These are phyloP conservation scores for Coniella lustricola DNA, from an alignment of 2,329 filamentous ascomycete genomes.

Conservation along the genomic window DNA sequence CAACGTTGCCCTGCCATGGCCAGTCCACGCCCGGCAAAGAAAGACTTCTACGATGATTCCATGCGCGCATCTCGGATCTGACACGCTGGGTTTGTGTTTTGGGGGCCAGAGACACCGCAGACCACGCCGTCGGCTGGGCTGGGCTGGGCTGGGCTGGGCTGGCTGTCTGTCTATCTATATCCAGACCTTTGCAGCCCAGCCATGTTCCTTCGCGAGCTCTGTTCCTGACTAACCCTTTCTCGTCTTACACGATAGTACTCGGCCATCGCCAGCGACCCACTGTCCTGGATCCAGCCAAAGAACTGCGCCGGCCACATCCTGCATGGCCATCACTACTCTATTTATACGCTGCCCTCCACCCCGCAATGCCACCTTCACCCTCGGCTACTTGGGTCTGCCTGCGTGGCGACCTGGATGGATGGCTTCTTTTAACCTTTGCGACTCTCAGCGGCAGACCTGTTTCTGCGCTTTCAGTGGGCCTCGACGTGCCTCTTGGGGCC, in stretches of 20 bases:
- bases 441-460: no score
- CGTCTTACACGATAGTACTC: no score
- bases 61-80: no score
- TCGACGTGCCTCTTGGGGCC: not conserved
- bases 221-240: not conserved
- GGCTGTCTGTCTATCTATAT: not conserved
- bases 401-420: not conserved
- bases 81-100: no score
- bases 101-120: no score
- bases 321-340: not conserved
- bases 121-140: no score
- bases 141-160: not conserved
- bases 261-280: not conserved
- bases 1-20: no score
- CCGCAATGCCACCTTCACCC: not conserved
- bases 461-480: not conserved
- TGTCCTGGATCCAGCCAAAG: not conserved
- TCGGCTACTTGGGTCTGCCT: not conserved
- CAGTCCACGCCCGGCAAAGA: no score
- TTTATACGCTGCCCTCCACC: not conserved
- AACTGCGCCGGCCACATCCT: constrained; percentile 1
- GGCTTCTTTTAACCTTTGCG: no score
- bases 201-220: no score
- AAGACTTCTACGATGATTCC: no score
- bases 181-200: no score